These are phyloP conservation scores for rapeseed (Brassica napus) DNA, from an alignment of 345 rosid genomes.

Conservation along the genomic window DNA sequence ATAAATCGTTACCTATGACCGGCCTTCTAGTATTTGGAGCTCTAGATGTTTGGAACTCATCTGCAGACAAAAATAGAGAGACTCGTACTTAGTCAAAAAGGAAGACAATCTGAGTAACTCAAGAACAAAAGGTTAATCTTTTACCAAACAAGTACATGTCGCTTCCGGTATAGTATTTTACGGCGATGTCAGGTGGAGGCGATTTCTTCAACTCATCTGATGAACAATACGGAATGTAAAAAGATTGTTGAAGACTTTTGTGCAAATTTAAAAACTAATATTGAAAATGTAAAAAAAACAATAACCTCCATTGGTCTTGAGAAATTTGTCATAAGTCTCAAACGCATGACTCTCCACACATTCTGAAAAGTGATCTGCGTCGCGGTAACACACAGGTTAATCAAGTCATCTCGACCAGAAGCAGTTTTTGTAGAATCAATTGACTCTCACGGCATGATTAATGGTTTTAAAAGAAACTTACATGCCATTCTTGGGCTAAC, in stretches of 20 bases:
- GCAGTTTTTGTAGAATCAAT: neutral
- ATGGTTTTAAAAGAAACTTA: constrained; percentile 44
- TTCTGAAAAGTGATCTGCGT: constrained; percentile 93
- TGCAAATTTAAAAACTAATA: neutral
- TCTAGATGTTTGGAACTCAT: constrained; percentile 94
- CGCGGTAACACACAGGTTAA: constrained; percentile 6
- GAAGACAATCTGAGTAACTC: neutral
- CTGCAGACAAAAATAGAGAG: constrained; percentile 45
- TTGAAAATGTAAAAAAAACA: constrained; percentile 11
- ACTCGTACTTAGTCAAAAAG: neutral
- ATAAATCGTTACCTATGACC: constrained; percentile 57
- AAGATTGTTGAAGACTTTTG: neutral
- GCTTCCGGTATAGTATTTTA: constrained; percentile 84
- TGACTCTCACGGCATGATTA: neutral
- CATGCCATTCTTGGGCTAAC: constrained; percentile 99
- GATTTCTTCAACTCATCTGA: constrained; percentile 77
- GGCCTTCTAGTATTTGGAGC: constrained; percentile 89
- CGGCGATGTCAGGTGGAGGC: constrained; percentile 91
- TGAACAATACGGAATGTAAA: constrained; percentile 11
- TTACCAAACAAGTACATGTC: constrained; percentile 92
- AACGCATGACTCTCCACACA: constrained; percentile 92
- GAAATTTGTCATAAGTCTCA: constrained; percentile 94
- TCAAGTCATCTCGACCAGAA: constrained; percentile 6
- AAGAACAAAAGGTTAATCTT: constrained; percentile 14
- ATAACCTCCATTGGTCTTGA: constrained; percentile 80